Base-by-base conservation (phyloP, 495 filamentous ascomycete species). In the Aspergillus saccharolyticus region DNA sequence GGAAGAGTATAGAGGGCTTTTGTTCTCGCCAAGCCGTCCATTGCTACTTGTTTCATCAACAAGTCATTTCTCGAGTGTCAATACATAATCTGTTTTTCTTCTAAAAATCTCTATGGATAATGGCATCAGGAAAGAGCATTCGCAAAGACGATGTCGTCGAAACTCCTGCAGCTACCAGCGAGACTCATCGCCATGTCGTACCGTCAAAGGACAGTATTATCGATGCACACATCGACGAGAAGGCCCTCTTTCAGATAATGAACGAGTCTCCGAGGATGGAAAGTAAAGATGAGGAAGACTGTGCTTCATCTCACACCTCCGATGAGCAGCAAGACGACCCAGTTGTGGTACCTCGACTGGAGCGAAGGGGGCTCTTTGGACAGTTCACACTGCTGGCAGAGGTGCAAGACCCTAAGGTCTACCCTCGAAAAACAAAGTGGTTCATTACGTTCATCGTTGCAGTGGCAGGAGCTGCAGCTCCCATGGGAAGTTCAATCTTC, bases 401-500 rank as follows among this genome's bases (percentile, higher is more conserved):
- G 70, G 80, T 96, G 42, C 85, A 88, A 52, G 74, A 85, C 42
- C 86, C 92, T 0, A 84, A 85, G 54, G 79, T 88, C 18, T 96
- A 96, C 67, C 69, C 79, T 24, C 80, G 81, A 15, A 75, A 70
- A 17, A 86, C 77, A 43, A 96, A 96, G 81, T 96, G 92, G 89
- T 81, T 84, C 53, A 86, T 97, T 64, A 96, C 93, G 0, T 78
- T 86, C 48, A 76, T 93, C 52, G 82, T 96, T 24, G 87, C 91
- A 12, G 63, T 89, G 7, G 89, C 89, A 1, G 90, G 83, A 1
- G 82, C 84, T 10, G 85, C 83, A 4, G 90, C 89, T 17, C 92
- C 93, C 0, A 85, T 96, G 78, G 93, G 93, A 2, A 91, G 88
- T 21, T 80, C 88, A 0, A 89, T 97, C 44, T 83, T 97, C 48